A percentile compares a stretch with the other conserved stretches of the same genome.
These are phyloP conservation scores for Apiotrichum montevideense DNA, from an alignment of 1,284 basidiomycete genomes.

Conservation along the genomic window DNA sequence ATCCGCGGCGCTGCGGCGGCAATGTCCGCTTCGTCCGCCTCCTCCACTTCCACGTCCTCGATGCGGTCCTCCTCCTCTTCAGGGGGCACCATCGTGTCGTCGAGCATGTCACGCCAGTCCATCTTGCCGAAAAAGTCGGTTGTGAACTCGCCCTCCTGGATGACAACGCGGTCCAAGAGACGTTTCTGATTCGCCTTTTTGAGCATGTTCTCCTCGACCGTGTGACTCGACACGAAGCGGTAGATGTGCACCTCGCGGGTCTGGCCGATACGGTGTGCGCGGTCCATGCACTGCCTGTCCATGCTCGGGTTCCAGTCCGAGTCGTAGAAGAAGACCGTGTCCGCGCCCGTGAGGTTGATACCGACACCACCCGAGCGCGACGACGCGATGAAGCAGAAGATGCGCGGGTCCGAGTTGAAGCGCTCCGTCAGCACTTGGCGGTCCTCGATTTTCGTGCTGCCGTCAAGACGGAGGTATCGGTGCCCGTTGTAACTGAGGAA, in stretches of 20 bases:
- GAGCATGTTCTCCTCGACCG: constrained; percentile 94
- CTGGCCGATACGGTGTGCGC: constrained; percentile 73
- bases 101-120: constrained; percentile 84
- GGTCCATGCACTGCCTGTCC: constrained; percentile 94
- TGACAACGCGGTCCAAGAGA: constrained; percentile 82
- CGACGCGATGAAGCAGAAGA: constrained; percentile 91
- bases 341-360: constrained; percentile 94
- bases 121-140: constrained; percentile 52
- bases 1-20: constrained; percentile 27
- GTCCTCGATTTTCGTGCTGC: constrained; percentile 92
- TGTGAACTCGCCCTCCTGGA: constrained; percentile 83
- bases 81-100: constrained; percentile 32
- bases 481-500: constrained; percentile 92
- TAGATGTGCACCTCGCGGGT: constrained; percentile 97
- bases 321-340: constrained; percentile 87
- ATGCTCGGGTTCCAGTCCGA: constrained; percentile 98
- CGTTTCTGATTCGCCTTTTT: constrained; percentile 95
- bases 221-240: constrained; percentile 74
- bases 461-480: constrained; percentile 86
- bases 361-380: constrained; percentile 92
- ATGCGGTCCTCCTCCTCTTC: constrained; percentile 49
- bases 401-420: constrained; percentile 86
- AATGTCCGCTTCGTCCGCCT: constrained; percentile 26
- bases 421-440: constrained; percentile 90
- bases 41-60: constrained; percentile 30